Conservation (phyloP, 202 grass and related monocot species). For the Brachypodium distachyon region DNA sequence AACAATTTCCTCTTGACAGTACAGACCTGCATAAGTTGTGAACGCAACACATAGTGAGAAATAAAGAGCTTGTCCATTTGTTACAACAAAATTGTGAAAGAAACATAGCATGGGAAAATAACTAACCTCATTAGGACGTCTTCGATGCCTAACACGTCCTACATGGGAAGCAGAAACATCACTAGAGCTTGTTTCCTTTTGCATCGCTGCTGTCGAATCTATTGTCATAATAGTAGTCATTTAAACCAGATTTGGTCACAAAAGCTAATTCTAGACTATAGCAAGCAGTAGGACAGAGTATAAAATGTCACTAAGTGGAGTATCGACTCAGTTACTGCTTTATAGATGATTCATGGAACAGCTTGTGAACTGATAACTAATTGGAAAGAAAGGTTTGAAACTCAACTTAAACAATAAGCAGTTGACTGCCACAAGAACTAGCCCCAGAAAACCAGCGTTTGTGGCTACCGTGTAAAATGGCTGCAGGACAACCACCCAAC, state of each 20-base stretch:
- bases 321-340: not conserved
- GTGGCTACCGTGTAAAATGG: not conserved
- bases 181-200: conserved; percentile 47
- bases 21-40: not conserved
- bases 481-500: not conserved
- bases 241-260: not conserved
- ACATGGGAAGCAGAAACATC: conserved; percentile 43
- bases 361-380: no score
- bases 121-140: conserved; percentile 53
- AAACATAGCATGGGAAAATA: not conserved
- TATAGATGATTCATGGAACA: not conserved
- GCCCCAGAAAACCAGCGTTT: not conserved
- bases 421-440: not conserved
- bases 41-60: not conserved
- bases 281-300: not conserved
- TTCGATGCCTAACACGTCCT: conserved; percentile 62
- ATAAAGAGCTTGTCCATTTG: not conserved
- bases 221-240: not conserved
- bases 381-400: not conserved
- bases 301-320: not conserved
- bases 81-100: not conserved
- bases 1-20: not conserved
- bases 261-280: not conserved
- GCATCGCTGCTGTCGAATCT: conserved; percentile 52
- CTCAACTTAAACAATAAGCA: not conserved